Conservation (phyloP, 352 stramenopile species). For the Phytophthora cryptogea region DNA sequence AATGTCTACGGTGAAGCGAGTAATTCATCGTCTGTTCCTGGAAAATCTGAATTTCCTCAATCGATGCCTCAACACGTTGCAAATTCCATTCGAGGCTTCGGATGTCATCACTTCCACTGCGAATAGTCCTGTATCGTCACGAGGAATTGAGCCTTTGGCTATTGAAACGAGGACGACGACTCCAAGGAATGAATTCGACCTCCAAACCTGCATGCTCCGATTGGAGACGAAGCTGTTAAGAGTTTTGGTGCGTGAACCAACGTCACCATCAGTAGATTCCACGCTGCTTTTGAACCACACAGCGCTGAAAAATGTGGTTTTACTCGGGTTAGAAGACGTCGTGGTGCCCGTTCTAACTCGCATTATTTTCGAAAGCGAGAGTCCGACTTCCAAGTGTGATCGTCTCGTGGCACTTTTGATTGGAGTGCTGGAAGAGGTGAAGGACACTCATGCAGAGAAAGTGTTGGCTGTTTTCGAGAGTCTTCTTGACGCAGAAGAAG, state of each 20-base stretch:
- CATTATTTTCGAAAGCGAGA: conserved; percentile 22
- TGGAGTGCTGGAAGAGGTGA: conserved; percentile 67
- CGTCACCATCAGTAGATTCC: conserved; percentile 26
- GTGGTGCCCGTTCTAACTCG: conserved; percentile 25
- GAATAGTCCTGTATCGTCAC: conserved; percentile 1
- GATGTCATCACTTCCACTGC: conserved; percentile 4
- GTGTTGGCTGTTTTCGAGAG: conserved; percentile 46
- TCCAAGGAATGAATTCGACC: conserved; percentile 1
- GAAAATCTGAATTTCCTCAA: conserved; percentile 53
- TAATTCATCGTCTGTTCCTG: conserved; percentile 26
- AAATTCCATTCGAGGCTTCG: conserved; percentile 19
- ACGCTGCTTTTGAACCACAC: conserved; percentile 50
- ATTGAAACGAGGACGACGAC: conserved; percentile 18
- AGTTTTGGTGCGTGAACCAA: conserved; percentile 11
- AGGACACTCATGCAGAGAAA: conserved; percentile 48
- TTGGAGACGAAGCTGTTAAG: conserved; percentile 26
- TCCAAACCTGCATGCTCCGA: conserved; percentile 23
- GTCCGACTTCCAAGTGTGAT: conserved; percentile 35
- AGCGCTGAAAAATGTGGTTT: conserved; percentile 51
- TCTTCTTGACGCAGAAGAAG: conserved; percentile 42
- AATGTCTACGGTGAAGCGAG: neutral
- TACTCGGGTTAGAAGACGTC: conserved; percentile 37
- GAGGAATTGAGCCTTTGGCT: conserved; percentile 28
- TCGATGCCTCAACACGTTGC: conserved; percentile 53
- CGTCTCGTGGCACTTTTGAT: conserved; percentile 61